Base-by-base conservation (phyloP, 306 rosid species). In the Begonia masoniana region DNA sequence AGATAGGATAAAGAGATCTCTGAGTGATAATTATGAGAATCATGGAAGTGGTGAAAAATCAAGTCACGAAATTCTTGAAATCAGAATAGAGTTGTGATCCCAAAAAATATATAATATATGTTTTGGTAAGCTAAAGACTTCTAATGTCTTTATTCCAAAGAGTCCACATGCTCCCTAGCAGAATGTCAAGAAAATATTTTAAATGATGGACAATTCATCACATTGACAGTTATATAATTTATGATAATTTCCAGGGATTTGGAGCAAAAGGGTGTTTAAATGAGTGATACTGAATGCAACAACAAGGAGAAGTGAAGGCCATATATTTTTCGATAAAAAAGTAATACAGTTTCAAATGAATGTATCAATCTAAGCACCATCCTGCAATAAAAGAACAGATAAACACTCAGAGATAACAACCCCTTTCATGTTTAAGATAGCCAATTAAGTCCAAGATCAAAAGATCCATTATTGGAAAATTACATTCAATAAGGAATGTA, bases 321-420 rank as follows among this genome's bases (percentile, higher is more conserved):
- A 65, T 71, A 75, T 68, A 69, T 23, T 61, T 72, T 71, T 72
- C 70, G 77, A 70, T 77, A 76, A 58, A 58, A 56, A 81, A 72
- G 65, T 12, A 76, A 72, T 62, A 70, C 76, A 76, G 74, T 77
- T 75, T 79, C 87, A 76, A 66, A 78, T 61, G 69, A 64, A 71
- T 51, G 67, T 76, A 81, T 77, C 80, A 75, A 77, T 62, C 73
- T 67, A 68, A 47, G 79, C 71, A 78, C 70, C 71, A 65, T 59
- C 94, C 88, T 82, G 94, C 85, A 82, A 75, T 68, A 81, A 69
- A 79, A 68, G 65, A 60, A 80, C 78, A 71, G 47, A 77, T 47
- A 65, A 45, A 8, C 6, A 46, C 76, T 74, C 71, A 78, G 89
- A 73, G 12, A 62, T 59, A 70, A 50, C 51, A 62, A 50, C 57